Conservation (phyloP, 176 grass and related monocot species). For the Miscanthus lutarioriparius region DNA sequence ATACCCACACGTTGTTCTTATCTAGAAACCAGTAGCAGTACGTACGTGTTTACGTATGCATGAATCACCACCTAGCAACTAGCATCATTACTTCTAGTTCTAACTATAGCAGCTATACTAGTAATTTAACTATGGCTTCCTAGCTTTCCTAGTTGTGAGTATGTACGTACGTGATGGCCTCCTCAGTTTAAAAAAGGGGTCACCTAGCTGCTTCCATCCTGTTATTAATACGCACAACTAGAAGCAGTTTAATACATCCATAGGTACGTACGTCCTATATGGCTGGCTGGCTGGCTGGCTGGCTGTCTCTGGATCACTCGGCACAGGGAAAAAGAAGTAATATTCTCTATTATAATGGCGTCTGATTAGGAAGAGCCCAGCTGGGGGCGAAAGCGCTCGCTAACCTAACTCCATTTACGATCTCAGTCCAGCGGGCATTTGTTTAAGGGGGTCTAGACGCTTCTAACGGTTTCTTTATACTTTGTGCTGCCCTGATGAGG, state of each 20-base stretch:
- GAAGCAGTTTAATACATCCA: too few species aligned
- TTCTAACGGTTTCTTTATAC: slow-evolving; percentile 34
- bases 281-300: too few species aligned
- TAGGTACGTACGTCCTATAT: too few species aligned
- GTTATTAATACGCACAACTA: too few species aligned
- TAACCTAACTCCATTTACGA: slow-evolving; percentile 40
- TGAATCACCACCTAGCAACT: neutral
- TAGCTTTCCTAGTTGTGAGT: too few species aligned
- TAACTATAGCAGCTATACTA: neutral
- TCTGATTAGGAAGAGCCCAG: slow-evolving; percentile 27
- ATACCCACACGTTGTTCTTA: slow-evolving; percentile 9
- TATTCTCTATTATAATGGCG: neutral
- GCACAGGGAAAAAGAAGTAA: neutral
- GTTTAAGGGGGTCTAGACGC: slow-evolving; percentile 19
- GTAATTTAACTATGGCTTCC: neutral
- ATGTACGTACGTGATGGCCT: too few species aligned
- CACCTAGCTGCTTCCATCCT: too few species aligned
- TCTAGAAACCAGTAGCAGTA: neutral
- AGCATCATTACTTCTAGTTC: neutral
- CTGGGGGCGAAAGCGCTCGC: slow-evolving; percentile 21
- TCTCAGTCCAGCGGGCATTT: neutral
- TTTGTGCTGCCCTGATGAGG: neutral
- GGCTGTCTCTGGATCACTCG: slow-evolving; percentile 37
- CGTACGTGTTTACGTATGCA: slow-evolving; percentile 6
- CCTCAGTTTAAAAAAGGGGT: too few species aligned